These are phyloP conservation scores for Emmonsiellopsis sp. DNA, from an alignment of 2,329 filamentous ascomycete genomes.

Conservation along the genomic window DNA sequence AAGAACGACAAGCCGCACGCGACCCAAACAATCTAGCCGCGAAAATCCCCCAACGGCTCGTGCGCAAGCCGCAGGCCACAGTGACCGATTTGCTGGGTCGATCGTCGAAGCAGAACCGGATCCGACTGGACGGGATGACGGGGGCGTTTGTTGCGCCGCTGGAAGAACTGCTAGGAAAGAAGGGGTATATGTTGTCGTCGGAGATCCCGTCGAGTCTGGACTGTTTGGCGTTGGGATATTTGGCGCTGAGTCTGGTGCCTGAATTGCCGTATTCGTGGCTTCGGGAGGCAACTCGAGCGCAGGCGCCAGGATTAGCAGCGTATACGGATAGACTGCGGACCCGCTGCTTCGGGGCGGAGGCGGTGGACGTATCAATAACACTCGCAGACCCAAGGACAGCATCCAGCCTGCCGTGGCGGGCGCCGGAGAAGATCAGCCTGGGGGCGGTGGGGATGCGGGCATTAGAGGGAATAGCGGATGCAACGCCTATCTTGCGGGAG, in stretches of 20 bases:
- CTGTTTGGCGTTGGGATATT: slow-evolving; percentile 70
- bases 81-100: slow-evolving; percentile 53
- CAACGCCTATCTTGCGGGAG: slow-evolving; percentile 27
- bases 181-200: slow-evolving; percentile 46
- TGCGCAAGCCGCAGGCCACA: slow-evolving; percentile 47
- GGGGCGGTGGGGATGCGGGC: slow-evolving; percentile 25
- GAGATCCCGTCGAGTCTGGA: slow-evolving; percentile 56
- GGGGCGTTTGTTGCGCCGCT: slow-evolving; percentile 63
- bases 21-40: slow-evolving; percentile 29
- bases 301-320: slow-evolving; percentile 35
- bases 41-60: slow-evolving; percentile 40
- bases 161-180: slow-evolving; percentile 49
- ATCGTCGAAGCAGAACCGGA: slow-evolving; percentile 61
- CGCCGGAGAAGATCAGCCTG: slow-evolving; percentile 23
- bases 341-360: slow-evolving; percentile 26
- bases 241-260: slow-evolving; percentile 61
- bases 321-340: slow-evolving; percentile 35
- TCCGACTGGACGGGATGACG: slow-evolving; percentile 65
- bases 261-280: slow-evolving; percentile 55
- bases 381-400: slow-evolving; percentile 7
- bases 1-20: slow-evolving; percentile 23
- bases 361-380: slow-evolving; percentile 3
- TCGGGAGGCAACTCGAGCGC: slow-evolving; percentile 44
- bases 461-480: slow-evolving; percentile 25
- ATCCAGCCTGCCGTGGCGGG: slow-evolving; percentile 25